These are phyloP conservation scores for Flammula alnicola DNA, from an alignment of 1,284 basidiomycete species.

Conservation along the genomic window DNA sequence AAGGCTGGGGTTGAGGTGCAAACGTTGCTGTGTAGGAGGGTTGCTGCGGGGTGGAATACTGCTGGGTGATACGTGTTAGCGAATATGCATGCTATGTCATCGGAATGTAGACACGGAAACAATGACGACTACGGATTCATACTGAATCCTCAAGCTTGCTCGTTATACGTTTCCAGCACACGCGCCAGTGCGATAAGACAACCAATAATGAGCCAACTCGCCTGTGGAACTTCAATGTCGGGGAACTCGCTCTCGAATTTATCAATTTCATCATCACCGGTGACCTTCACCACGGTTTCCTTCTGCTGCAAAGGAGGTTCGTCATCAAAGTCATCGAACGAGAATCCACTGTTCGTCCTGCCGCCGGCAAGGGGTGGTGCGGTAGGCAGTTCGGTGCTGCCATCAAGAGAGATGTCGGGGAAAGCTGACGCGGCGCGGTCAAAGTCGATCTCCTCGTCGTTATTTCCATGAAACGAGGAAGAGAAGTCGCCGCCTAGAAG, in stretches of 20 bases:
- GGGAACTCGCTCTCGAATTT: conserved; percentile 94
- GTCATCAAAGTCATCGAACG: conserved; percentile 67
- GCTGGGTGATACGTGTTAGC: conserved; percentile 19
- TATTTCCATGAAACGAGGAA: conserved; percentile 25
- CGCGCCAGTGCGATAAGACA: too few relatives aligned
- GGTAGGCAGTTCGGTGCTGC: conserved; percentile 51
- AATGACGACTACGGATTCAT: neutral
- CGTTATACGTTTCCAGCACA: neutral
- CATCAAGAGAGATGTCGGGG: conserved; percentile 82
- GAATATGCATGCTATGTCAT: conserved; percentile 4
- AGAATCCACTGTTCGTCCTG: conserved; percentile 50
- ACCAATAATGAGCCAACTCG: conserved; percentile 35
- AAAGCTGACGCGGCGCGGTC: conserved; percentile 82
- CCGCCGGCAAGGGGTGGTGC: conserved; percentile 33
- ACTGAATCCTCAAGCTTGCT: neutral
- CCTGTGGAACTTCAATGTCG: conserved; percentile 70
- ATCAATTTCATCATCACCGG: conserved; percentile 86
- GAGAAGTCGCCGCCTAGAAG: conserved; percentile 33
- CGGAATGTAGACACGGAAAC: neutral
- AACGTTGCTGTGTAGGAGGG: conserved; percentile 59
- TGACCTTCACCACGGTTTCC: conserved; percentile 76
- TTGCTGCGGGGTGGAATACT: conserved; percentile 33
- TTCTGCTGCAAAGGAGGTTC: conserved; percentile 43
- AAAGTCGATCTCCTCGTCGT: conserved; percentile 68
- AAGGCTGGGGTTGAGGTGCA: conserved; percentile 76